Percentiles rank a stretch among this genome's conserved stretches.
These are phyloP conservation scores for Penicillium sp. DNA, from an alignment of 2,329 filamentous ascomycete species.

Conservation along the genomic window DNA sequence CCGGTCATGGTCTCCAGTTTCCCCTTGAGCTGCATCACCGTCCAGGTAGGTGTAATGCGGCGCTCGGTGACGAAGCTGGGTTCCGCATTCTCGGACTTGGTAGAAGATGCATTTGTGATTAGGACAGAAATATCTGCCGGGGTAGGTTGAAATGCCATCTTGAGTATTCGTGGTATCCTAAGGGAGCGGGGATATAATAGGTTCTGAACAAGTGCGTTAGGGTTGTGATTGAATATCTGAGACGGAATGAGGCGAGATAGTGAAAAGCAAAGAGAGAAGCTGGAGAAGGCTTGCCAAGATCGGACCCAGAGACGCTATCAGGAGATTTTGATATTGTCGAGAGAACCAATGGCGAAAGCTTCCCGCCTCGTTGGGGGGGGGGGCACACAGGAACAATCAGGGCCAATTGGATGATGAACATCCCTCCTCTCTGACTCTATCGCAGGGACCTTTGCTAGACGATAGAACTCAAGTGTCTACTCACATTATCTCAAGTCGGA, in stretches of 20 bases:
- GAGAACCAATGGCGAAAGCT: too few species aligned
- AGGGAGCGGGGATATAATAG: background rate
- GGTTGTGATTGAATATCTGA: too few species aligned
- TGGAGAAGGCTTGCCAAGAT: background rate
- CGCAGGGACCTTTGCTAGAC: too few species aligned
- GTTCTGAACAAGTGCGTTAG: background rate
- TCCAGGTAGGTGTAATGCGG: slow-evolving; percentile 89
- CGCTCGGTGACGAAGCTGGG: slow-evolving; percentile 68
- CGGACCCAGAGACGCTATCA: too few species aligned
- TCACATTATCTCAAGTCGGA: too few species aligned
- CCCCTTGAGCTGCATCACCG: slow-evolving; percentile 74
- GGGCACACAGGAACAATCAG: too few species aligned
- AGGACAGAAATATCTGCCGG: slow-evolving; percentile 41
- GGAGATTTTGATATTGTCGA: too few species aligned
- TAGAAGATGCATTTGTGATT: slow-evolving; percentile 34
- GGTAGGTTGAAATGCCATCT: slow-evolving; percentile 39
- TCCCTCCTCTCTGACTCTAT: too few species aligned
- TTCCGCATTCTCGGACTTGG: slow-evolving; percentile 16
- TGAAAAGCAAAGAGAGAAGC: background rate
- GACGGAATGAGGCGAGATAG: too few species aligned
- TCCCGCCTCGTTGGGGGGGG: too few species aligned
- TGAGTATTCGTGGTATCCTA: slow-evolving; percentile 1
- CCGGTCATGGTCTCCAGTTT: slow-evolving; percentile 93
- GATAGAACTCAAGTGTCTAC: too few species aligned
- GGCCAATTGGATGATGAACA: too few species aligned